These are phyloP conservation scores for Paspalum notatum DNA, from an alignment of 176 grass and related monocot genomes.

Conservation along the genomic window DNA sequence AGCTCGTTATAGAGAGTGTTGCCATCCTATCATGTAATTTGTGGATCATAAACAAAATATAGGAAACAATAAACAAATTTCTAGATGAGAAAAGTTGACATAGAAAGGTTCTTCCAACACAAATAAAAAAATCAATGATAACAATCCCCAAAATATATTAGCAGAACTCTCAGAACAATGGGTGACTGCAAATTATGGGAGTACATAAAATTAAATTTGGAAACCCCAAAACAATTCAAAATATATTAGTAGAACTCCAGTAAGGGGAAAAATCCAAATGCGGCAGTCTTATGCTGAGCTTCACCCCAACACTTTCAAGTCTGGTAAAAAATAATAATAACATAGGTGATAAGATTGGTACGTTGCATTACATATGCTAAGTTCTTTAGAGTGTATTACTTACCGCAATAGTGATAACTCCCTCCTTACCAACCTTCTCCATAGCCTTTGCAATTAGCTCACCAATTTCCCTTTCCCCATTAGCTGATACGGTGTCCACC, in stretches of 20 bases:
- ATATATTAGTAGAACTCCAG: neutral
- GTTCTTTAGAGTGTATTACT: conserved; percentile 40
- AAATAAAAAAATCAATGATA: neutral
- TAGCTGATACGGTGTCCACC: conserved; percentile 90
- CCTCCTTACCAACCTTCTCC: conserved; percentile 97
- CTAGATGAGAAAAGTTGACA: neutral
- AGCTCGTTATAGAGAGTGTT: conserved; percentile 92
- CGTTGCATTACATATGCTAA: neutral
- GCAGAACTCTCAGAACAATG: too few relatives aligned
- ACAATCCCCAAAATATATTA: too few relatives aligned
- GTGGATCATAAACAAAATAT: conserved; percentile 11
- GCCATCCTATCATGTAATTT: conserved; percentile 67
- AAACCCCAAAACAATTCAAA: conserved; percentile 4
- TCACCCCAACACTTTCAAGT: neutral
- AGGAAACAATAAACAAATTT: neutral
- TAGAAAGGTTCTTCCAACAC: neutral
- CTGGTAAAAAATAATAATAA: neutral
- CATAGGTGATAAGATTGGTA: neutral
- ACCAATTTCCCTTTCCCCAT: conserved; percentile 93
- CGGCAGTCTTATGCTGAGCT: neutral
- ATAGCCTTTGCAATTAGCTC: conserved; percentile 96
- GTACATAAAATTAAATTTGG: neutral
- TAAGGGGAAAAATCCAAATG: neutral
- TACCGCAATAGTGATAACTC: conserved; percentile 84
- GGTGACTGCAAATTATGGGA: neutral